phyloP scores from a whole-genome alignment of 2,329 filamentous ascomycete species.

The Aspergillus ibericus region DNA sequence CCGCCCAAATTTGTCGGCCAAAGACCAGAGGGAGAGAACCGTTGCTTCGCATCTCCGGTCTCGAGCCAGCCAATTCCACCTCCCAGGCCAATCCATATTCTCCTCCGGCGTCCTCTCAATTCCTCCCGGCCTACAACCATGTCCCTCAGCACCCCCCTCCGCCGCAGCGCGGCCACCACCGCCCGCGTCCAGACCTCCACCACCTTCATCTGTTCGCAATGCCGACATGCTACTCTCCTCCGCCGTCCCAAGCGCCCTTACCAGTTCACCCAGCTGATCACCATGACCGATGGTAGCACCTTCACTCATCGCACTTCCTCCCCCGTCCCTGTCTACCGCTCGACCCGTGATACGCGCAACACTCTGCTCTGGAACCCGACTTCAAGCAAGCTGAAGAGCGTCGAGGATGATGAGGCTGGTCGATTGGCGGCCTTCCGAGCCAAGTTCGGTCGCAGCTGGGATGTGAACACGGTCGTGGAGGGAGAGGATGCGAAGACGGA shows the following conservation, averaged over 20 bases:
- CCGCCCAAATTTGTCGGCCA: slow-evolving; percentile 34
- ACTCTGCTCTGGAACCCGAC: slow-evolving; percentile 87
- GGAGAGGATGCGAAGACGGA: slow-evolving; percentile 28
- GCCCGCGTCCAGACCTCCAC: slow-evolving; percentile 26
- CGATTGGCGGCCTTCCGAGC: slow-evolving; percentile 80
- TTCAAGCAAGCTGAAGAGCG: slow-evolving; percentile 74
- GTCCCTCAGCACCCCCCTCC: slow-evolving; percentile 39
- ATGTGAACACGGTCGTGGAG: slow-evolving; percentile 51
- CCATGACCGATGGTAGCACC: slow-evolving; percentile 85
- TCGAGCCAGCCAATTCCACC: slow-evolving; percentile 11
- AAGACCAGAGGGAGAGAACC: slow-evolving; percentile 19
- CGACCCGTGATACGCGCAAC: slow-evolving; percentile 83
- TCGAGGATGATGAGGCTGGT: slow-evolving; percentile 94
- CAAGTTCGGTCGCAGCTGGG: slow-evolving; percentile 81
- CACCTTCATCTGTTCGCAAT: slow-evolving; percentile 57
- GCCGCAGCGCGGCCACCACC: slow-evolving; percentile 34
- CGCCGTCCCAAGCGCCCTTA: slow-evolving; percentile 88
- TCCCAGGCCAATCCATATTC: slow-evolving; percentile 3
- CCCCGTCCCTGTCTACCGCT: slow-evolving; percentile 58
- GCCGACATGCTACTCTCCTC: slow-evolving; percentile 81
- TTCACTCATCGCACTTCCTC: slow-evolving; percentile 58
- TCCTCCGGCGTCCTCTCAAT: neutral
- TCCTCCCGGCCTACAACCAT: slow-evolving; percentile 18
- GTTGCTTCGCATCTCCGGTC: neutral
- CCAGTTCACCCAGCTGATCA: slow-evolving; percentile 94